Conservation (phyloP, 2,329 filamentous ascomycete species). For the Aspergillus neoniger region DNA sequence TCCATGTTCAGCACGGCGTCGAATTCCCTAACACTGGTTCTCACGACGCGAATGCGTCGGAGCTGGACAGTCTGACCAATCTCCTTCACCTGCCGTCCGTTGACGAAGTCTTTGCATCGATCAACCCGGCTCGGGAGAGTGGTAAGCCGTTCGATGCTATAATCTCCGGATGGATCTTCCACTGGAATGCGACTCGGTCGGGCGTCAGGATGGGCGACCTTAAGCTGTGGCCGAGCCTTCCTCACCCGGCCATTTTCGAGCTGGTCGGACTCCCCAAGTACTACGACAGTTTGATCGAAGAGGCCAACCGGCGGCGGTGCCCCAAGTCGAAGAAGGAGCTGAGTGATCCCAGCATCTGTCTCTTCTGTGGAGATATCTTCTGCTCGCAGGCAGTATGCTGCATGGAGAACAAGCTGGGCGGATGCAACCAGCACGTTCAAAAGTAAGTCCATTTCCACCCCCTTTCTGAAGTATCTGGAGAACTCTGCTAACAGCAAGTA, state of each 20-base stretch:
- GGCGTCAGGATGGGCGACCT: constrained; percentile 36
- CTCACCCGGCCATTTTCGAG: constrained; percentile 91
- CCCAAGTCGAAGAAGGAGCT: constrained; percentile 90
- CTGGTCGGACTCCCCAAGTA: constrained; percentile 88
- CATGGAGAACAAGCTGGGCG: constrained; percentile 69
- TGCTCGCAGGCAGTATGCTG: constrained; percentile 95
- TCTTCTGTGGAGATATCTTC: constrained; percentile 96
- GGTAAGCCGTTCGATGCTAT: constrained; percentile 51
- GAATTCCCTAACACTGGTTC: constrained; percentile 75
- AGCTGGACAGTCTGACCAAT: constrained; percentile 79
- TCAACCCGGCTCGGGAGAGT: constrained; percentile 45
- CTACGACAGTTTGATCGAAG: constrained; percentile 89
- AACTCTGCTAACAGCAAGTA: constrained; percentile 41
- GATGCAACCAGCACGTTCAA: constrained; percentile 85
- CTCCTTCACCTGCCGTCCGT: constrained; percentile 75
- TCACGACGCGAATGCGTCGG: constrained; percentile 65
- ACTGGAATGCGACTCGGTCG: constrained; percentile 41
- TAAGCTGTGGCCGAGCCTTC: constrained; percentile 52
- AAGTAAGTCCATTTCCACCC: constrained; percentile 60
- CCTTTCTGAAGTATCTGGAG: background rate
- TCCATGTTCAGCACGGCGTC: constrained; percentile 85
- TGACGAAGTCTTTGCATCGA: constrained; percentile 71
- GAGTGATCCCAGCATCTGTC: constrained; percentile 84
- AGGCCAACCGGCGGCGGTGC: constrained; percentile 79
- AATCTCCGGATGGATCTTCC: constrained; percentile 70